Evolutionary conservation across 176 grass and related monocot genomes (phyloP).

Genomic region (Cocos nucifera): DNA sequence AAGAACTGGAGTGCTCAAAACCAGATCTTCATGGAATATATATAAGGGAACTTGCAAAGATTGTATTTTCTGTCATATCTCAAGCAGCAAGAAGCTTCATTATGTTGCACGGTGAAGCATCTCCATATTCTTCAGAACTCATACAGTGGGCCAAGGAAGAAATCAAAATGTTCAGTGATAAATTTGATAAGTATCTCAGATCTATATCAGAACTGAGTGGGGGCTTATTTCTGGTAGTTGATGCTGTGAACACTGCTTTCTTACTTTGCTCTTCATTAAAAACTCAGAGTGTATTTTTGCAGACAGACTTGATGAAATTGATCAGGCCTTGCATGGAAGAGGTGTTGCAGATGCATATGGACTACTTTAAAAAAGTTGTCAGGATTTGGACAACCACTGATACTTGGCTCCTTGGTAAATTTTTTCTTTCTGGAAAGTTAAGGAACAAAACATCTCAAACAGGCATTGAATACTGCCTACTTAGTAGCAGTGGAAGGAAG

Average conservation of each 20-base stretch:
- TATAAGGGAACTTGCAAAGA: conserved; percentile 28
- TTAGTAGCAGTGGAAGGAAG: conserved; percentile 44
- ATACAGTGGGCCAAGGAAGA: conserved; percentile 39
- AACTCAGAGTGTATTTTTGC: neutral
- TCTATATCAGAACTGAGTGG: conserved; percentile 8
- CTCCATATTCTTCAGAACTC: conserved; percentile 2
- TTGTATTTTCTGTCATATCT: conserved; percentile 31
- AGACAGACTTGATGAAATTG: conserved; percentile 17
- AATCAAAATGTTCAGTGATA: conserved; percentile 25
- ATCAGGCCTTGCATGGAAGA: conserved; percentile 24
- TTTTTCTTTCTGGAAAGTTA: conserved; percentile 23
- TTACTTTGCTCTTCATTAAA: conserved; percentile 22
- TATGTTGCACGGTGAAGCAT: conserved; percentile 17
- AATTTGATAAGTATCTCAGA: conserved; percentile 21
- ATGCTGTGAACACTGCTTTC: conserved; percentile 21
- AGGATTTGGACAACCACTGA: conserved; percentile 24
- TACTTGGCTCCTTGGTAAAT: conserved; percentile 25
- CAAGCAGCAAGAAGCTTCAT: conserved; percentile 24
- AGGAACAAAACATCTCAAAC: neutral
- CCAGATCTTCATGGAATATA: conserved; percentile 1
- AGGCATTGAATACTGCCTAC: conserved; percentile 22
- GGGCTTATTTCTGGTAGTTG: conserved; percentile 19
- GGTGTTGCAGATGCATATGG: conserved; percentile 17
- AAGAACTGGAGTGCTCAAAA: conserved; percentile 14
- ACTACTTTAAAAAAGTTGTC: conserved; percentile 26